These are phyloP conservation scores for Aegilops longissima DNA, from an alignment of 176 grass and related monocot genomes.

Conservation along the genomic window DNA sequence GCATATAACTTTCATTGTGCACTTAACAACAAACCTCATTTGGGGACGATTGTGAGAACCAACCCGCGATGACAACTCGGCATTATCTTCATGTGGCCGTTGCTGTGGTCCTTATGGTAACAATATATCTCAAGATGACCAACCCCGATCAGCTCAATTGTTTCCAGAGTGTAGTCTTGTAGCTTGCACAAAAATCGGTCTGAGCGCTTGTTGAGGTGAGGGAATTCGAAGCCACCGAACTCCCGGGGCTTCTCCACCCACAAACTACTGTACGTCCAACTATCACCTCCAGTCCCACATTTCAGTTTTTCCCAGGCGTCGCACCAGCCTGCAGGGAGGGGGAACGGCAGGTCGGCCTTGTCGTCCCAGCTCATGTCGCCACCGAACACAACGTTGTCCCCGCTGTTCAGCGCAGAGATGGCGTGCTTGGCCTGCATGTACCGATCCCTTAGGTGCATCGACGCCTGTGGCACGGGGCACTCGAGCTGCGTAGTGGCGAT, in stretches of 20 bases:
- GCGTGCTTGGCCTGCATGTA: not conserved
- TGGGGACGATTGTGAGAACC: constrained; percentile 21
- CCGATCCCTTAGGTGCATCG: not conserved
- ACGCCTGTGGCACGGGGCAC: not conserved
- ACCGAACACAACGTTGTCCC: constrained; percentile 11
- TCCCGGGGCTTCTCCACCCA: not conserved
- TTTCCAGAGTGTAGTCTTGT: constrained; percentile 14
- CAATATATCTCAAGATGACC: no score
- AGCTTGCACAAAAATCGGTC: constrained; percentile 31
- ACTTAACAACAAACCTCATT: not conserved
- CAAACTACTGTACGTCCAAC: not conserved
- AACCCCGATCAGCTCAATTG: not conserved
- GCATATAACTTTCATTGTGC: no score
- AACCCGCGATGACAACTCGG: constrained; percentile 30
- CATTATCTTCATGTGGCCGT: not conserved
- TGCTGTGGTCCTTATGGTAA: accelerated
- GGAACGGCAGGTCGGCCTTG: not conserved
- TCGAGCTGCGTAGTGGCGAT: constrained; percentile 9
- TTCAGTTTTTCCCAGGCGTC: not conserved
- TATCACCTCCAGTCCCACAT: not conserved
- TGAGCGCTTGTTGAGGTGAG: not conserved
- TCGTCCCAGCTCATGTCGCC: constrained; percentile 34
- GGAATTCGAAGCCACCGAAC: not conserved
- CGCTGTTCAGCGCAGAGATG: not conserved
- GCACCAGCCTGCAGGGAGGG: not conserved